A percentile compares a stretch with the other conserved stretches of the same genome.
Evolutionary conservation across 169 alveolate genomes (phyloP).

Genomic region (Eimeria falciformis): DNA sequence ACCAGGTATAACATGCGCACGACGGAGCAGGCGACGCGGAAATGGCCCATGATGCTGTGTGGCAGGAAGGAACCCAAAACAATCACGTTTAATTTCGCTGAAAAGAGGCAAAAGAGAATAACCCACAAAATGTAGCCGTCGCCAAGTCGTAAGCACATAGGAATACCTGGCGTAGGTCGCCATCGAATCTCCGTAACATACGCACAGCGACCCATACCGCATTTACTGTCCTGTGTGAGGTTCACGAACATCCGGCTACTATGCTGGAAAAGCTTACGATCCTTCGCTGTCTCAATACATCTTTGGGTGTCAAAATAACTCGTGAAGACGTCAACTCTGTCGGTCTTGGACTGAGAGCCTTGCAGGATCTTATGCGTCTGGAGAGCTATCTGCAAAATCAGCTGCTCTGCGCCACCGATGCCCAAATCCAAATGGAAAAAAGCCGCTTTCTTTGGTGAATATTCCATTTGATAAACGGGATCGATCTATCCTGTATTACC

Average conservation of each 20-base stretch:
- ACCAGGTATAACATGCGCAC: constrained; percentile 89
- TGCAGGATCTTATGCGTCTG: constrained; percentile 78
- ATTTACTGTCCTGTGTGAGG: no score
- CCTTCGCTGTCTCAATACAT: constrained; percentile 86
- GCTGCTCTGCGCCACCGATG: constrained; percentile 96
- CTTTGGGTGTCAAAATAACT: constrained; percentile 91
- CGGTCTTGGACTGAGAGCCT: constrained; percentile 73
- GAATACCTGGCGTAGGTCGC: no score
- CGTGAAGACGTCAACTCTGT: constrained; percentile 90
- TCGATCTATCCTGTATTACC: no score
- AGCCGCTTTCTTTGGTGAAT: constrained; percentile 79
- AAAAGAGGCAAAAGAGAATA: constrained; percentile 82
- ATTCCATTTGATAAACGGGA: no score
- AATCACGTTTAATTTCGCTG: constrained; percentile 85
- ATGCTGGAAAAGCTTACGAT: constrained; percentile 11
- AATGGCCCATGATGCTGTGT: constrained; percentile 80
- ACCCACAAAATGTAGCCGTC: no score
- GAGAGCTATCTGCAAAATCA: constrained; percentile 91
- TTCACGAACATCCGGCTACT: background rate
- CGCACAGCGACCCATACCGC: no score
- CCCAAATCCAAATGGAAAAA: constrained; percentile 96
- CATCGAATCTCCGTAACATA: no score
- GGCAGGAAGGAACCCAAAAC: constrained; percentile 90
- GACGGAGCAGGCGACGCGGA: constrained; percentile 90
- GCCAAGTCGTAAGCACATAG: no score